Conservation (phyloP, 139 green algal genomes). For the Trebouxia sp. region DNA sequence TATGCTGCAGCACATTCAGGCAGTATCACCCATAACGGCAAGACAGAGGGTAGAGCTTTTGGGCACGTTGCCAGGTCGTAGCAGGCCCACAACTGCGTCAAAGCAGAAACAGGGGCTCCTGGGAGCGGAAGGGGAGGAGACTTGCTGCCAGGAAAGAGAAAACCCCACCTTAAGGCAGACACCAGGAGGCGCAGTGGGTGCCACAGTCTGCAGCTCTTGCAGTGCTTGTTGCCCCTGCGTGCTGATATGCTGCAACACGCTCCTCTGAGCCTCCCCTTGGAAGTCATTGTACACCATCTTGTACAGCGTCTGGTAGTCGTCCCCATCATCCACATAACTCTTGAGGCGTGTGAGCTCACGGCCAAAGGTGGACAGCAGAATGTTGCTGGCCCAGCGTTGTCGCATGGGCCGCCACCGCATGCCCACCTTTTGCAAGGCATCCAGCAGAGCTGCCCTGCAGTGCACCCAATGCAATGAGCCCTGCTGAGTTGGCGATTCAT, state of each 20-base stretch:
- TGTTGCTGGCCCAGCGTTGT: conserved; percentile 42
- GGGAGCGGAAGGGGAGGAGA: background rate
- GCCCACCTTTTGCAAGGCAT: conserved; percentile 63
- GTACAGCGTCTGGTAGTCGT: conserved; percentile 65
- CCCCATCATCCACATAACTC: conserved; percentile 49
- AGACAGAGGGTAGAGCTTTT: no score
- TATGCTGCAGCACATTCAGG: conserved; percentile 54
- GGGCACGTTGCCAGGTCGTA: no score
- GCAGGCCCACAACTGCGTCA: no score
- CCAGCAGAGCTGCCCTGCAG: conserved; percentile 51
- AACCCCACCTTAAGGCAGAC: conserved; percentile 33
- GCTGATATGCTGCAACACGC: conserved; percentile 54
- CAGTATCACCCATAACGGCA: no score
- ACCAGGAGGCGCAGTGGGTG: conserved; percentile 20
- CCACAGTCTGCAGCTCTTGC: background rate
- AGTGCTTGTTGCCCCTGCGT: conserved; percentile 36
- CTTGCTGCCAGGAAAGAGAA: background rate
- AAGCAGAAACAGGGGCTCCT: background rate
- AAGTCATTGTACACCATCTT: conserved; percentile 67
- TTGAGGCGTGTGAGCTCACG: conserved; percentile 63
- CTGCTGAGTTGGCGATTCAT: background rate
- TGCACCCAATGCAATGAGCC: background rate
- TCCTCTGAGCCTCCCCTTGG: conserved; percentile 45
- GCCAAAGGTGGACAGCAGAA: conserved; percentile 52
- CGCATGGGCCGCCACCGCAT: conserved; percentile 50